Percentiles rank a stretch among this genome's conserved stretches.
Evolutionary conservation across 306 rosid genomes (phyloP).

Genomic region (Myrica gale): DNA sequence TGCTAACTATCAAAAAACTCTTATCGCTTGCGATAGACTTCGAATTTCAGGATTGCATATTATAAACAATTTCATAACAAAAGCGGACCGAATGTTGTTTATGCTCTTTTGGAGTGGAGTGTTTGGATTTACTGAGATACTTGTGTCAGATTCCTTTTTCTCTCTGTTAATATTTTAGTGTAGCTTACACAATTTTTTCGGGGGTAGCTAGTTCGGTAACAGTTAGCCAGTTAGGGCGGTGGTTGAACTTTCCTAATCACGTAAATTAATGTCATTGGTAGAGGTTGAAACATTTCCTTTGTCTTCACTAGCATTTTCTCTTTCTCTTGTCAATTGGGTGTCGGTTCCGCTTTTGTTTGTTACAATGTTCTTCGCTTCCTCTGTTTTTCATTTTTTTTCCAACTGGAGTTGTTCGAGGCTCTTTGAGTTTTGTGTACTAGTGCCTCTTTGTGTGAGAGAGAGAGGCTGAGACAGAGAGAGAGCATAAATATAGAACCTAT

Average conservation of each 20-base stretch:
- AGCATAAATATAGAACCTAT: conserved; percentile 2
- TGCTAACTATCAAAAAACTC: too few species aligned
- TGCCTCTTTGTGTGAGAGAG: conserved; percentile 33
- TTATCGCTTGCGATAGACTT: too few species aligned
- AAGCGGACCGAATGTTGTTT: background rate
- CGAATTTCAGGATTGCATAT: too few species aligned
- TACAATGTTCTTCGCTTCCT: background rate
- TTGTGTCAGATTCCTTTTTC: background rate
- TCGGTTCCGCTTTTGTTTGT: conserved; percentile 1
- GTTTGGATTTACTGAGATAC: background rate
- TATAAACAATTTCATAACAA: too few species aligned
- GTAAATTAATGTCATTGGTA: conserved; percentile 29
- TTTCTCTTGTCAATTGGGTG: conserved; percentile 10
- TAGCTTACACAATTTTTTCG: background rate
- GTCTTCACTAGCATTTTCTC: conserved; percentile 19
- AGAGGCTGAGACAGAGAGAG: conserved; percentile 4
- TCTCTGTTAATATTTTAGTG: background rate
- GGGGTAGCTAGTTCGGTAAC: conserved; percentile 36
- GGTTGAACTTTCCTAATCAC: conserved; percentile 33
- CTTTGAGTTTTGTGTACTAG: background rate
- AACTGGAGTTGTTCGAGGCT: conserved; percentile 22
- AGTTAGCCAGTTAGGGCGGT: conserved; percentile 52
- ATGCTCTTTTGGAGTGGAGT: background rate
- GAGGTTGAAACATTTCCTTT: conserved; percentile 26
- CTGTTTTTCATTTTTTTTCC: background rate